These are phyloP conservation scores for Durio zibethinus DNA, from an alignment of 345 rosid species.

Conservation along the genomic window DNA sequence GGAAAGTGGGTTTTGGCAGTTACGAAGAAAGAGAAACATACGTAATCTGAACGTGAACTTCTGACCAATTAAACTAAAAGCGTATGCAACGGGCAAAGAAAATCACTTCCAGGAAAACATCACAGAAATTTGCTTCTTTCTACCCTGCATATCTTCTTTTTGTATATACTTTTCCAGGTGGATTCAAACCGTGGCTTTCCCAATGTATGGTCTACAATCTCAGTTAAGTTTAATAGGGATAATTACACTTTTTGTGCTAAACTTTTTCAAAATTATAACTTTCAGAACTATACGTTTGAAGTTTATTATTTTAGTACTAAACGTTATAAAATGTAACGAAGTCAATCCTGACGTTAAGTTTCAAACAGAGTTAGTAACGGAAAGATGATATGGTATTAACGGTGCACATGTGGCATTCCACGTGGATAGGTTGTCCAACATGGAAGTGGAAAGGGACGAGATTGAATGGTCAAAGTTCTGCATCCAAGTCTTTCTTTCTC, in stretches of 20 bases:
- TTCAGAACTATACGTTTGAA: no score
- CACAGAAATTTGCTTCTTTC: not conserved
- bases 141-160: not conserved
- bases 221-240: no score
- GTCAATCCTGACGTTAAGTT: not conserved
- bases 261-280: no score
- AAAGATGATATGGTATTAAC: not conserved
- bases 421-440: not conserved
- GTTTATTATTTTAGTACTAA: no score
- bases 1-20: not conserved
- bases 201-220: not conserved
- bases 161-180: not conserved
- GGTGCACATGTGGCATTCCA: not conserved
- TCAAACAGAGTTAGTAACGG: not conserved
- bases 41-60: not conserved
- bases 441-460: no score
- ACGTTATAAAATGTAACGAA: no score
- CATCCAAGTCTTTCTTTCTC: no score
- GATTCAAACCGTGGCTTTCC: not conserved
- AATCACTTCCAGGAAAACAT: not conserved
- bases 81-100: not conserved
- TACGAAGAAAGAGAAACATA: not conserved
- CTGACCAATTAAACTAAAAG: not conserved
- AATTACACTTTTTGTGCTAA: no score
- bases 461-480: no score